Evolutionary conservation across 371 early-diverging fungal species (phyloP).

Genomic region (Rhizopus sp.): DNA sequence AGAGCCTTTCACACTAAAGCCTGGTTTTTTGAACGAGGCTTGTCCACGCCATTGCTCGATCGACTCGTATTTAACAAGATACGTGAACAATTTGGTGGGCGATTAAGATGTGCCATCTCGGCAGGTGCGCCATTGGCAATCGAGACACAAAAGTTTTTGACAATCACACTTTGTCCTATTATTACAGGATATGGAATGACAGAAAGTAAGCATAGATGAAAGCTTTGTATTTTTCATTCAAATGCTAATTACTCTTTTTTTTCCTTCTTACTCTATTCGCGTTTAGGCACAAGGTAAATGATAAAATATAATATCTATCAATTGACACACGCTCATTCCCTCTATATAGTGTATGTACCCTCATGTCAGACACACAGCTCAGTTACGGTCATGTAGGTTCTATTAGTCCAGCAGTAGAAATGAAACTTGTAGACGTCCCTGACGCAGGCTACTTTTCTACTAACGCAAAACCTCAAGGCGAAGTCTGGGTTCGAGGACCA

Average conservation of each 20-base stretch:
- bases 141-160: conserved; percentile 87
- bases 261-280: too few species aligned
- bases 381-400: conserved; percentile 78
- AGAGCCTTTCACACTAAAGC: conserved; percentile 77
- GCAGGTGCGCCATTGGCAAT: conserved; percentile 94
- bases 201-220: conserved; percentile 37
- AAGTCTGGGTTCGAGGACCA: conserved; percentile 87
- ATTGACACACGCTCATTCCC: conserved; percentile 20
- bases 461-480: conserved; percentile 79
- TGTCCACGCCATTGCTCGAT: conserved; percentile 80
- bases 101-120: conserved; percentile 83
- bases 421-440: conserved; percentile 91
- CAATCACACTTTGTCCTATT: conserved; percentile 80
- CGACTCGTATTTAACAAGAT: conserved; percentile 89
- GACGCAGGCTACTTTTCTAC: conserved; percentile 78
- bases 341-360: conserved; percentile 56
- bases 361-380: conserved; percentile 67
- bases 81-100: conserved; percentile 90
- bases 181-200: conserved; percentile 90
- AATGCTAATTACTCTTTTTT: too few species aligned
- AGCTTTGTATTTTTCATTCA: neutral
- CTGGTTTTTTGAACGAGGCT: conserved; percentile 62
- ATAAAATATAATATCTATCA: neutral
- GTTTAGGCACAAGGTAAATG: too few species aligned
- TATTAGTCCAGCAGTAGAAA: conserved; percentile 80